Conservation (phyloP, 257 asterid species). For the Solanum bukasovii region DNA sequence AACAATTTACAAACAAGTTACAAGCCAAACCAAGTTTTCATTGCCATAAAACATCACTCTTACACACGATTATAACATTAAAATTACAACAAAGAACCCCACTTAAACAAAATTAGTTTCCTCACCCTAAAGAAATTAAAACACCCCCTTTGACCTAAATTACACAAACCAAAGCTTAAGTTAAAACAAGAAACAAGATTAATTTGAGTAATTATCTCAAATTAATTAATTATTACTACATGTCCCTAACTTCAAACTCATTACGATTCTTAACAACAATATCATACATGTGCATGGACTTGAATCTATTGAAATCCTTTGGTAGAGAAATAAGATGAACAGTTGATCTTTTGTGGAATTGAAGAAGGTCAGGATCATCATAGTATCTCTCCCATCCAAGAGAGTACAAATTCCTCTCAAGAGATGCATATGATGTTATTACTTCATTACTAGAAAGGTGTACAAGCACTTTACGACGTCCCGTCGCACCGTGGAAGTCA, state of each 20-base stretch:
- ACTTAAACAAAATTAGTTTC: neutral
- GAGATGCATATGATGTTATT: constrained; percentile 24
- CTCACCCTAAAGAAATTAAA: neutral
- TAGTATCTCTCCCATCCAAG: constrained; percentile 47
- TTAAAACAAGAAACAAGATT: neutral
- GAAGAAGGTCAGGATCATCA: constrained; percentile 39
- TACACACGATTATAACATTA: neutral
- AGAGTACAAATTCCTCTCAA: constrained; percentile 17
- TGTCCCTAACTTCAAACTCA: constrained; percentile 29
- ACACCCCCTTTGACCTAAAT: neutral
- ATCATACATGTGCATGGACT: constrained; percentile 34
- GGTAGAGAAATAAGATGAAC: constrained; percentile 46
- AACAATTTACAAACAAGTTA: neutral
- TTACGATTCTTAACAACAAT: constrained; percentile 32
- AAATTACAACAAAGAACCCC: neutral
- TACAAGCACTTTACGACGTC: constrained; percentile 27
- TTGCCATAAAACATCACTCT: neutral
- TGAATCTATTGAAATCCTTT: constrained; percentile 31
- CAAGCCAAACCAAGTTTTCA: neutral
- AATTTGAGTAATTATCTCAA: neutral
- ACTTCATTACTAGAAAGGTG: constrained; percentile 21
- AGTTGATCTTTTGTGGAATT: constrained; percentile 35
- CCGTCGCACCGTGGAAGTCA: constrained; percentile 6
- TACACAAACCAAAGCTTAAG: neutral
- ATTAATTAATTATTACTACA: neutral